Base-by-base conservation (phyloP, 176 grass and related monocot genomes). In the Musa itinerans region DNA sequence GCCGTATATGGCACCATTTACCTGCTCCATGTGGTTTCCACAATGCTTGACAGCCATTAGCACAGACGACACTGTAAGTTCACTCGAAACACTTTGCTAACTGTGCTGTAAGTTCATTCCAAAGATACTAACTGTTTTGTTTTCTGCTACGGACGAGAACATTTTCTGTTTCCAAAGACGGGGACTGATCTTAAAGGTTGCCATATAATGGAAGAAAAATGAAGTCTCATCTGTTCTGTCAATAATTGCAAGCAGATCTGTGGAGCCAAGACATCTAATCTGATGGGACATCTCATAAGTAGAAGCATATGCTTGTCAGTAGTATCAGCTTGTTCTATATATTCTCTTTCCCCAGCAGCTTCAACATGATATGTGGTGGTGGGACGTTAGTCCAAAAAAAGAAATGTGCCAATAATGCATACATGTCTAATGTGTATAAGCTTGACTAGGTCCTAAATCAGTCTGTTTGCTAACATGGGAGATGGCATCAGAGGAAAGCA, bases 241-340 rank as follows among this genome's bases (percentile, higher is more conserved):
- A 21, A 62, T 25, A 52, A 19, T 70, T 25, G 68, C 68, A 70
- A 43, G 52, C 17, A 70, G 68, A 8, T n/a, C 2, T 21, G 25
- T 11, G 43, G 43, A 43, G 48, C 29, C 16, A 34, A 70, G 51
- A 17, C 48, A 51, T 70, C 17, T 48, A n/a, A 52, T 70, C 68
- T 26, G 68, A 70, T 51, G 68, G 68, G 68, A 70, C 68, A 20
- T 70, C 68, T 17, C 68, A 51, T 70, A 48, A 17, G n/a, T 21
- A 43, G 26, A 20, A 70, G 34, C 48, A 70, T 70, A 22, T 70
- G 65, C 27, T 68, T 68, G 13, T 12, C 7, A 68, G 43, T 19
- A 68, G 65, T 48, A 9, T 68, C 17, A 0, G 12, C 20, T 70
- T 70, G 68, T 70, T 50, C 51, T 70, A 51, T 50, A 20, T 20